These are phyloP conservation scores for Pseudocercospora cruenta DNA, from an alignment of 2,329 filamentous ascomycete genomes.

Conservation along the genomic window DNA sequence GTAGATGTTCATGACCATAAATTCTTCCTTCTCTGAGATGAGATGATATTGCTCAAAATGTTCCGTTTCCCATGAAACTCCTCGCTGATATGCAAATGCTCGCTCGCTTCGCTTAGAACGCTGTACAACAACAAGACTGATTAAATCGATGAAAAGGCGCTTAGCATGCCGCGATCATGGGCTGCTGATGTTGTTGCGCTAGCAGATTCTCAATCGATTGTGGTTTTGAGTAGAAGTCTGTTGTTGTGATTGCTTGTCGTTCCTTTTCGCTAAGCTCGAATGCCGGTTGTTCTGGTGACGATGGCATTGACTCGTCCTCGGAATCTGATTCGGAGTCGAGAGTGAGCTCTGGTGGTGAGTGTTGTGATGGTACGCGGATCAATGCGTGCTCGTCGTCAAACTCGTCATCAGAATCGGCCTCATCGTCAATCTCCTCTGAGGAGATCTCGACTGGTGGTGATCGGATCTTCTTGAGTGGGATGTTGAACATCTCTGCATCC, in stretches of 20 bases:
- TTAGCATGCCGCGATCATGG: slow-evolving; percentile 48
- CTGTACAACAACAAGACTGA: slow-evolving; percentile 26
- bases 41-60: slow-evolving; percentile 23
- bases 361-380: slow-evolving; percentile 48
- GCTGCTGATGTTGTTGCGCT: slow-evolving; percentile 43
- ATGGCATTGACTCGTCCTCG: slow-evolving; percentile 53
- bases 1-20: not conserved
- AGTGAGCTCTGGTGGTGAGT: slow-evolving; percentile 54
- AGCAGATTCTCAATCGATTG: slow-evolving; percentile 40
- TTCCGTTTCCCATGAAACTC: slow-evolving; percentile 25
- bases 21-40: slow-evolving; percentile 25
- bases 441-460: slow-evolving; percentile 48
- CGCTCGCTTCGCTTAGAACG: slow-evolving; percentile 32
- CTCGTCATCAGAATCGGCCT: slow-evolving; percentile 50
- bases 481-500: slow-evolving; percentile 47
- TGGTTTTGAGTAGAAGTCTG: slow-evolving; percentile 46
- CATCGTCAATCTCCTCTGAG: slow-evolving; percentile 46
- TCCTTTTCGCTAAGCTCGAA: slow-evolving; percentile 54
- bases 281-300: slow-evolving; percentile 49
- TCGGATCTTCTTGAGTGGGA: slow-evolving; percentile 44
- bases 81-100: slow-evolving; percentile 23
- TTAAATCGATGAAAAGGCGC: slow-evolving; percentile 28
- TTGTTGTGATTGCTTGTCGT: slow-evolving; percentile 49
- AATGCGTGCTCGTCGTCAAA: slow-evolving; percentile 50
- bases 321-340: slow-evolving; percentile 48